Base-by-base conservation (phyloP, 257 asterid species). In the Ballota nigra region DNA sequence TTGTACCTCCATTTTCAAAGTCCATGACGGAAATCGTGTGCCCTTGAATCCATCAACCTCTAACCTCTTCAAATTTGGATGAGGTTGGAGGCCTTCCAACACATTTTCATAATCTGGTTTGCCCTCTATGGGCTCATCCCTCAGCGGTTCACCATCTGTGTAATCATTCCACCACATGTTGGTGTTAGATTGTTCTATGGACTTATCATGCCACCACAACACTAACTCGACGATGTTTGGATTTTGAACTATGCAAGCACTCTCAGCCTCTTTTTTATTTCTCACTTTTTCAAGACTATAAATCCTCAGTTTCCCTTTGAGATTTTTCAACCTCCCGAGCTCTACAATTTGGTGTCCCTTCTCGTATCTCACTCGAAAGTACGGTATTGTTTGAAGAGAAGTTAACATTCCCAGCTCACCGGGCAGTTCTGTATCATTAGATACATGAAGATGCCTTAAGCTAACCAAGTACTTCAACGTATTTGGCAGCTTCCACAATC, bases 371-470 rank as follows among this genome's bases (percentile, higher is more conserved):
- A 57, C 63, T 11, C 5, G 0, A 26, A 57, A 57, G 63, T 57
- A 26, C 77, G 36, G 11, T 49, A 73, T 36, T 1, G 78, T 72
- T 60, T 70, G 82, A 41, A 76, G 78, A 66, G 28, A 41, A 55
- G 67, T 33, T 34, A 80, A 77, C 4, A 8, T 52, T 22, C 81
- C 77, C 2, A 77, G 19, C 38, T 41, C 20, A 29, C 52, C 63
- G 19, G 79, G 76, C 75, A 74, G 51, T 8, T 15, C 10, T 1
- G 8, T 13, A 23, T 11, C 1, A 23, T 11, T 0, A 4, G 1
- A 4, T 2, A 9, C 16, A 24, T 38, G 33, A 23, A 57, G 8
- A 12, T 57, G 36, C 19, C 63, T 57, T 26, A 57, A 23, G 36
- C 15, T 9, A 57, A 12, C 13, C 63, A 23, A 57, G 19, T 57